Percentiles rank a stretch among this genome's conserved stretches.
These are phyloP conservation scores for Rhododendron kiyosumense DNA, from an alignment of 148 eudicot species.

Conservation along the genomic window DNA sequence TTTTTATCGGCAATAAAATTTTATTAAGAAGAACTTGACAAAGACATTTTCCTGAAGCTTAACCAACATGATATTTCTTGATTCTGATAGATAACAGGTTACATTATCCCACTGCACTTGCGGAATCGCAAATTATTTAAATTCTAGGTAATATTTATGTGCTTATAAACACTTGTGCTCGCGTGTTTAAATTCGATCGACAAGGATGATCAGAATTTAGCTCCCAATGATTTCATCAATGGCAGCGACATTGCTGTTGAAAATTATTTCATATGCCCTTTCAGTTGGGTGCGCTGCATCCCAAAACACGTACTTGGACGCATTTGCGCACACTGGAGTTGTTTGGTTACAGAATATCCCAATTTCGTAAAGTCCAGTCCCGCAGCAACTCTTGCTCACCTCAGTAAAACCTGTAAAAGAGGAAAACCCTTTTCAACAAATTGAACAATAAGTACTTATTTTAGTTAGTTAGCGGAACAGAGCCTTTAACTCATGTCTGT, in stretches of 20 bases:
- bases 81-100: neutral
- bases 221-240: neutral
- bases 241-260: neutral
- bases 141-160: neutral
- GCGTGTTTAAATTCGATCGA: neutral
- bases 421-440: neutral
- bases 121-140: neutral
- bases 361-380: slow-evolving; percentile 5
- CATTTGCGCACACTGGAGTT: neutral
- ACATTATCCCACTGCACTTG: neutral
- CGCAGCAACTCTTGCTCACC: slow-evolving; percentile 10
- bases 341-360: neutral
- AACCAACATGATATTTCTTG: neutral
- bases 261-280: neutral
- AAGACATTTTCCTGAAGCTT: neutral
- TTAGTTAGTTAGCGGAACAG: no score
- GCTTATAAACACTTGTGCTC: neutral
- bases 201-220: neutral
- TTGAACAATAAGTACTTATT: no score
- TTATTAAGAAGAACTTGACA: no score
- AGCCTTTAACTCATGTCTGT: no score
- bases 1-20: no score
- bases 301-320: slow-evolving; percentile 7
- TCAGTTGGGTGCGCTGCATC: slow-evolving; percentile 12
- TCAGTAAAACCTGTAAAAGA: neutral